These are phyloP conservation scores for Rhynchospora breviuscula DNA, from an alignment of 176 grass and related monocot species.

Conservation along the genomic window DNA sequence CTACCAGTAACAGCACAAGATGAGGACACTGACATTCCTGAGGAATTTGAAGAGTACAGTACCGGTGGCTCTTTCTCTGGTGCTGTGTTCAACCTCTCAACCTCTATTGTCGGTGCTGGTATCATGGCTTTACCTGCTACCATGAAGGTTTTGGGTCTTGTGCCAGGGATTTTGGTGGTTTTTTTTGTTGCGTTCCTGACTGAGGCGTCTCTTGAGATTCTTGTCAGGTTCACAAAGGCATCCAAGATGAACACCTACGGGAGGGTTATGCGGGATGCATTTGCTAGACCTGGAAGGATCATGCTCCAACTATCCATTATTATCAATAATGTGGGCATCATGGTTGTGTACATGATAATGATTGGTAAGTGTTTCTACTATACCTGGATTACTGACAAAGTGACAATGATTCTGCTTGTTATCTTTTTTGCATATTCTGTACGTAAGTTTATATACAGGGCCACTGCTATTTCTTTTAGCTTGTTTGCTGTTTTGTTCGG, in stretches of 20 bases:
- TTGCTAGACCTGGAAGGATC: conserved; percentile 49
- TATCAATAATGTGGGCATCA: conserved; percentile 61
- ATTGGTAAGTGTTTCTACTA: conserved; percentile 41
- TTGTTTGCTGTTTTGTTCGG: neutral
- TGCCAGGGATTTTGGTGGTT: conserved; percentile 76
- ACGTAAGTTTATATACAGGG: neutral
- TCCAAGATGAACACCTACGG: conserved; percentile 54
- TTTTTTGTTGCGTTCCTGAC: conserved; percentile 57
- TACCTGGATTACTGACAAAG: conserved; percentile 3
- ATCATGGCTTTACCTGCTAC: conserved; percentile 85
- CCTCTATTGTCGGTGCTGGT: conserved; percentile 70
- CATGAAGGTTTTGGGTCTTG: conserved; percentile 76
- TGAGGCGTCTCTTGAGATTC: conserved; percentile 75
- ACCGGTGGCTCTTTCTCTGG: conserved; percentile 69
- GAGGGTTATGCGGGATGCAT: conserved; percentile 60
- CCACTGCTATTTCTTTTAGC: neutral
- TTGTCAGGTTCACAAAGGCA: conserved; percentile 67
- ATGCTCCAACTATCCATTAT: conserved; percentile 56
- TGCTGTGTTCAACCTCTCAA: conserved; percentile 82
- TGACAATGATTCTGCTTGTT: neutral
- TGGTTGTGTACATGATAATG: conserved; percentile 91
- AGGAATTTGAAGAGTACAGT: conserved; percentile 20
- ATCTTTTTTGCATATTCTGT: neutral
- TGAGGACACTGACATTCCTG: neutral
- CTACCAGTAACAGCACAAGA: conserved; percentile 35